Base-by-base conservation (phyloP, 2,329 filamentous ascomycete genomes). In the Thielaviopsis euricoi region DNA sequence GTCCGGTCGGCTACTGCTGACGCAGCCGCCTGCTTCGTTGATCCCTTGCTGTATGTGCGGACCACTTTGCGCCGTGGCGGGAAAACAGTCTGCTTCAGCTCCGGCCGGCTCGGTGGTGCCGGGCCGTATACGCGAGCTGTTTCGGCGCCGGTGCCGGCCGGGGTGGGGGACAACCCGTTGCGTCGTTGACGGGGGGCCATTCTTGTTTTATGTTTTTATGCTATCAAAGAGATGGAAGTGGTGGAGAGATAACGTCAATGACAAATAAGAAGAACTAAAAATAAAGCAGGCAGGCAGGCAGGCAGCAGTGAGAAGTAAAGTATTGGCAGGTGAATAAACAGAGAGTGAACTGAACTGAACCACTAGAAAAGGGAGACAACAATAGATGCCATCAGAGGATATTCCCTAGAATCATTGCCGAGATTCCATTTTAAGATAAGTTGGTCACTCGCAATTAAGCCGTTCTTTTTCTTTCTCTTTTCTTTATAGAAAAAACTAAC, bases 31-130 rank as follows among this genome's bases (percentile, higher is more conserved):
- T 33, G 29, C 12, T 33, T 55, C 6, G 22, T 65, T 53, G 65
- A 19, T 9, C 7, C 62, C 19, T 66, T 65, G 12, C 66, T 67
- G 55, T 71, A 71, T n/a, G 68, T 70, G 23, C 67, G 68, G 13
- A 72, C 62, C 15, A 63, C 64, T 43, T 62, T 70, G 53, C 65
- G 66, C 22, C 70, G 66, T 13, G 67, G 58, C 0, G 71, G 69
- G 56, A 74, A 74, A 49, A 69, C 69, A 9, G n/a, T n/a, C n/a
- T 48, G 43, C n/a, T 48, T 48, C 43, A 5, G 17, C 3, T 2
- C 43, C 43, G 43, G 3, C 6, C 10, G 17, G 43, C 1, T n/a
- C n/a, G 43, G 7, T 3, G 43, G 7, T 3, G 43, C 17, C 17
- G 43, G n/a, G 3, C 7, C 43, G n/a, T 19, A 48, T 5, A 48